Percentiles rank a stretch among this genome's conserved stretches.
Evolutionary conservation across 306 rosid species (phyloP).

Genomic region (Alnus glutinosa): DNA sequence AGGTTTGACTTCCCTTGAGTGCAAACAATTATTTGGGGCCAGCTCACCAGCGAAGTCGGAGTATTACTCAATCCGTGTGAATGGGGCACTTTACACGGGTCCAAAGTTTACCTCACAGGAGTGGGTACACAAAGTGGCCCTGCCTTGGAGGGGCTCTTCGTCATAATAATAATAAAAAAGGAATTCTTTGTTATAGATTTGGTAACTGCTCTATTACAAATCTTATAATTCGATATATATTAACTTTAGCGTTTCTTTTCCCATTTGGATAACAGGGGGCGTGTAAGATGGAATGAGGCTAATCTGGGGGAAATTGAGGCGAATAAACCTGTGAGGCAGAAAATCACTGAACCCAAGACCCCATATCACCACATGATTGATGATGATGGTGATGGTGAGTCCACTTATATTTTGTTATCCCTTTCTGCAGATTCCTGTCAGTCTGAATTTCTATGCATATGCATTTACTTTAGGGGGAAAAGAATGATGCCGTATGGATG

Average conservation of each 20-base stretch:
- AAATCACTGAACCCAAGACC: constrained; percentile 97
- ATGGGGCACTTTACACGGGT: too few relatives aligned
- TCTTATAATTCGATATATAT: constrained; percentile 14
- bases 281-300: constrained; percentile 89
- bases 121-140: too few relatives aligned
- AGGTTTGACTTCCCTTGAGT: too few relatives aligned
- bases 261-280: constrained; percentile 46
- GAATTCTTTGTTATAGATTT: background rate
- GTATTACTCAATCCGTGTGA: too few relatives aligned
- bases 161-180: too few relatives aligned
- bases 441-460: constrained; percentile 21
- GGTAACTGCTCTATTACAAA: constrained; percentile 3
- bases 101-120: too few relatives aligned
- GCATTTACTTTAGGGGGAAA: background rate
- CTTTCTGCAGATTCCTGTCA: constrained; percentile 13
- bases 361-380: constrained; percentile 96
- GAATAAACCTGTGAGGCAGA: constrained; percentile 96
- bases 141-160: too few relatives aligned
- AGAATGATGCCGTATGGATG: background rate
- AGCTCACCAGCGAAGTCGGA: too few relatives aligned
- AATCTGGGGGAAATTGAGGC: constrained; percentile 94
- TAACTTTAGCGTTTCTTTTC: constrained; percentile 24
- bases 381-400: constrained; percentile 82
- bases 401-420: constrained; percentile 10
- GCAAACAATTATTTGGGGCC: too few relatives aligned